Evolutionary conservation across 306 rosid species (phyloP).

Genomic region (Fragaria vesca): DNA sequence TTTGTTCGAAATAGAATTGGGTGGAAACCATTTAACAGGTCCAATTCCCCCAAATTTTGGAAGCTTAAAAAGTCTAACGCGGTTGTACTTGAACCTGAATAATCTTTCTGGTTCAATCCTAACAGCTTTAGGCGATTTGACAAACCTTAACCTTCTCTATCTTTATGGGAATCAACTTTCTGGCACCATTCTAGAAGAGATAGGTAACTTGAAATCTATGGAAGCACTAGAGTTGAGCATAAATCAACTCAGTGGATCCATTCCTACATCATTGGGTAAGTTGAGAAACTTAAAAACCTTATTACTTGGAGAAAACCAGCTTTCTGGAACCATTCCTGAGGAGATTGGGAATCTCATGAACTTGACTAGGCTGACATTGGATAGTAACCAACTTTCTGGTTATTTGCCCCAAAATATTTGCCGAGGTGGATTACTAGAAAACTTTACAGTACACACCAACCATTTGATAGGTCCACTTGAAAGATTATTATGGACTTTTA

Average conservation of each 20-base stretch:
- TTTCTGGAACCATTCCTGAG: not conserved
- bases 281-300: conserved; percentile 16
- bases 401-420: conserved; percentile 13
- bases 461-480: conserved; percentile 18
- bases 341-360: not conserved
- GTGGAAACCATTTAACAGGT: not conserved
- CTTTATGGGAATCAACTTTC: not conserved
- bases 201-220: not conserved
- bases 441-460: conserved; percentile 27
- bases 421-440: conserved; percentile 2
- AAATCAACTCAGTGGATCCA: conserved; percentile 16
- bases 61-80: not conserved
- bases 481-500: too few species aligned
- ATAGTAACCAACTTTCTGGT: conserved; percentile 29
- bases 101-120: not conserved
- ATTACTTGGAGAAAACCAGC: not conserved
- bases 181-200: not conserved
- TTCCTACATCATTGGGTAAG: conserved; percentile 15
- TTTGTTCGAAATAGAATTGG: not conserved
- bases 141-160: not conserved
- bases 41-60: not conserved
- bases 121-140: not conserved
- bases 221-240: not conserved
- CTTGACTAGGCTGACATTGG: not conserved
- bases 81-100: not conserved